These are phyloP conservation scores for Paxillus rubicundulus DNA, from an alignment of 768 basidiomycete species.

Conservation along the genomic window DNA sequence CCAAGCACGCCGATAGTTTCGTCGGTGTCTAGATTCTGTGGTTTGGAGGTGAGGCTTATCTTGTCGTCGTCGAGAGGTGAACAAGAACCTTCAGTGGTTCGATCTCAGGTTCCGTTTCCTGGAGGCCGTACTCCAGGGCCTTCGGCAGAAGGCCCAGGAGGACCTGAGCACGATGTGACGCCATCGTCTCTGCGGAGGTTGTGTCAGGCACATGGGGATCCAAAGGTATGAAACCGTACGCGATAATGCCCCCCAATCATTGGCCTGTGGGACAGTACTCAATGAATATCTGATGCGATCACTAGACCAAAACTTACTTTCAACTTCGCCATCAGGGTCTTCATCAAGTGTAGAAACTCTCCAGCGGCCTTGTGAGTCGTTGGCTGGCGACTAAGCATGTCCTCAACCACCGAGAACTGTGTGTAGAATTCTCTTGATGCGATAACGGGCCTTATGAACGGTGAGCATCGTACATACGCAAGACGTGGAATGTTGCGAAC, in stretches of 20 bases:
- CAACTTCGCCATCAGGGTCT: conserved; percentile 60
- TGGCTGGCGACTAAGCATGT: conserved; percentile 41
- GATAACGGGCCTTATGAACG: conserved; percentile 43
- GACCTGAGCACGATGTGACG: conserved; percentile 40
- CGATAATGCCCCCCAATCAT: conserved; percentile 59
- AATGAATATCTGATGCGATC: not conserved
- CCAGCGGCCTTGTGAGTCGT: conserved; percentile 45
- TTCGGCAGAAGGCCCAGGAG: conserved; percentile 38
- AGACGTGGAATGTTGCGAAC: conserved; percentile 14
- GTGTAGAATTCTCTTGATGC: conserved; percentile 54
- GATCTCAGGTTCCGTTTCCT: conserved; percentile 39
- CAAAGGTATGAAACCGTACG: conserved; percentile 34
- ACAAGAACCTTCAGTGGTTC: conserved; percentile 45
- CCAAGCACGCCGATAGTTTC: conserved; percentile 30
- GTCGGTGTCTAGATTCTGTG: conserved; percentile 49
- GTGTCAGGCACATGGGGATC: not conserved
- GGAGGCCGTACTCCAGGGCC: conserved; percentile 44
- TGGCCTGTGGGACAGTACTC: conserved; percentile 30
- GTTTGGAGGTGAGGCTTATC: not conserved
- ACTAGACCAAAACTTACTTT: conserved; percentile 36
- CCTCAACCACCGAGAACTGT: conserved; percentile 44
- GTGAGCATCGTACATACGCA: not conserved
- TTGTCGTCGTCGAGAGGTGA: not conserved
- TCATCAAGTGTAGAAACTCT: conserved; percentile 51
- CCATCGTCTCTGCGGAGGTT: conserved; percentile 36